Percentiles rank a stretch among this genome's conserved stretches.
phyloP scores from a whole-genome alignment of 805 yeast species.

The Clavispora asparagi region DNA sequence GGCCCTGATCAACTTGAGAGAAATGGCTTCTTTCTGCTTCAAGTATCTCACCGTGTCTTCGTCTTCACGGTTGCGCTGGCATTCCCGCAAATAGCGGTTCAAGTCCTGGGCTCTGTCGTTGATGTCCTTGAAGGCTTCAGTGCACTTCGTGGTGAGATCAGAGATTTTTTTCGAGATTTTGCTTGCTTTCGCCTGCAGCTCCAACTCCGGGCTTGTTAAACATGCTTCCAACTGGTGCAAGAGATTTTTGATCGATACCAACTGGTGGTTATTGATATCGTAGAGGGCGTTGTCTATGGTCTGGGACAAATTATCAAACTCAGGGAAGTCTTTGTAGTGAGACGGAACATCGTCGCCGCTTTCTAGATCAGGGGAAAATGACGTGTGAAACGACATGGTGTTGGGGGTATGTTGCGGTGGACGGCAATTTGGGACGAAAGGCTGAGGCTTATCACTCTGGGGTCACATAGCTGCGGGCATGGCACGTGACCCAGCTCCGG shows the following conservation, averaged over 20 bases:
- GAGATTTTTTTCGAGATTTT: slow-evolving; percentile 11
- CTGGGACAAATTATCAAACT: slow-evolving; percentile 29
- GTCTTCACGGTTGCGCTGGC: slow-evolving; percentile 35
- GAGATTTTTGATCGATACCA: slow-evolving; percentile 17
- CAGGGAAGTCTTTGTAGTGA: slow-evolving; percentile 36
- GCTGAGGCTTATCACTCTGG: not conserved
- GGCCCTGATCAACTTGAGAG: slow-evolving; percentile 23
- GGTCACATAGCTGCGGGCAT: not conserved
- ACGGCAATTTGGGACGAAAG: no score
- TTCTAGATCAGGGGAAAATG: slow-evolving; percentile 23
- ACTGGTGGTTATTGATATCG: slow-evolving; percentile 23
- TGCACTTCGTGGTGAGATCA: slow-evolving; percentile 18
- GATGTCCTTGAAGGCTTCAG: slow-evolving; percentile 25
- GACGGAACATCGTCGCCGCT: slow-evolving; percentile 7
- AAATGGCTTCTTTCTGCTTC: slow-evolving; percentile 35
- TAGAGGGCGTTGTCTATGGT: slow-evolving; percentile 28
- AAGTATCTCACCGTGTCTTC: slow-evolving; percentile 32
- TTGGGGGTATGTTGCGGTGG: not conserved
- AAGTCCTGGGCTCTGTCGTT: slow-evolving; percentile 25
- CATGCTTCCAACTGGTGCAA: slow-evolving; percentile 18
- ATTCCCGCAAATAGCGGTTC: slow-evolving; percentile 22
- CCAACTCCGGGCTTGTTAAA: not conserved
- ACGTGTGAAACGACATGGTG: not conserved
- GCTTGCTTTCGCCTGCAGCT: slow-evolving; percentile 2
- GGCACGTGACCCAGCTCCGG: not conserved